Conservation (phyloP, 805 yeast species). For the Saccharomycopsis selenospora region DNA sequence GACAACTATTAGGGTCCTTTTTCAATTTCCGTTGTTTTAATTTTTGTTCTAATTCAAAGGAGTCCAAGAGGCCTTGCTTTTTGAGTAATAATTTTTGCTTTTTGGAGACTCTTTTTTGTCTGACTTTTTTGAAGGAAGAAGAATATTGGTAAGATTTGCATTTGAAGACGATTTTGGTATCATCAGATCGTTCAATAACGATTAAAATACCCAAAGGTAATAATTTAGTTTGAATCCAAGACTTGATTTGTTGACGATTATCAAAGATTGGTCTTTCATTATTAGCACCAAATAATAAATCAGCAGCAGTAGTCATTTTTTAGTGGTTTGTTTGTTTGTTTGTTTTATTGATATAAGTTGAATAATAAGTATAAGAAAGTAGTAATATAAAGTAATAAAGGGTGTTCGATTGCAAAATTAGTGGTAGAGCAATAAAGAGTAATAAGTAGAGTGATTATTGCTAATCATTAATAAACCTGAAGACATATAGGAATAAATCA, state of each 20-base stretch:
- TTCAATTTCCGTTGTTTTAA: slow-evolving; percentile 5
- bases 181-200: slow-evolving; percentile 30
- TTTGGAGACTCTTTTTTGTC: slow-evolving; percentile 21
- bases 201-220: slow-evolving; percentile 21
- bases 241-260: slow-evolving; percentile 16
- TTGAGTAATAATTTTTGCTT: slow-evolving; percentile 21
- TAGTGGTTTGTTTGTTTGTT: too few species aligned
- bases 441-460: neutral
- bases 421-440: slow-evolving; percentile 2
- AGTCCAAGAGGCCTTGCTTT: slow-evolving; percentile 22
- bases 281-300: slow-evolving; percentile 13
- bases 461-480: slow-evolving; percentile 2
- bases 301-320: slow-evolving; percentile 10
- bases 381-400: too few species aligned
- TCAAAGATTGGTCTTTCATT: slow-evolving; percentile 17
- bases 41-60: slow-evolving; percentile 19
- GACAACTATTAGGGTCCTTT: slow-evolving; percentile 35
- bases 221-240: slow-evolving; percentile 20
- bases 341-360: too few species aligned
- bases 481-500: slow-evolving; percentile 1
- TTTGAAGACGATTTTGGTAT: slow-evolving; percentile 29
- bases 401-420: slow-evolving; percentile 3
- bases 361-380: too few species aligned
- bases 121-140: slow-evolving; percentile 16
- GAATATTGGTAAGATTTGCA: slow-evolving; percentile 24